Percentiles rank a stretch among this genome's conserved stretches.
Evolutionary conservation across 768 basidiomycete species (phyloP).

Genomic region (Lactarius vividus): DNA sequence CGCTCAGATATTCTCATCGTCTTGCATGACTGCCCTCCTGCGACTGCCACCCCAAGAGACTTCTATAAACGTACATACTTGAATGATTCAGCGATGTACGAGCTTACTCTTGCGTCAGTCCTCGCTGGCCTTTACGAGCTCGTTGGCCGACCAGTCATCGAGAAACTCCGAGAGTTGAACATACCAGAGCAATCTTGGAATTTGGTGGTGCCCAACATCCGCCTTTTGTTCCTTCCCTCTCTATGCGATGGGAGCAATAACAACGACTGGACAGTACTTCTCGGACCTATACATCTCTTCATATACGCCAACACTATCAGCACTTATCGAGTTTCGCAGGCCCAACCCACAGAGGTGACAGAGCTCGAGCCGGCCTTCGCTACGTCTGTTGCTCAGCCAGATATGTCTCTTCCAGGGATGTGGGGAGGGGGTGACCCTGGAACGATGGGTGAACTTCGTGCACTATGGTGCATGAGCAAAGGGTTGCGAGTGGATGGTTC

Average conservation of each 20-base stretch:
- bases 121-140: slow-evolving; percentile 1
- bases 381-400: too few species aligned
- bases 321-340: neutral
- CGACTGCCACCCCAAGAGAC: neutral
- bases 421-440: too few species aligned
- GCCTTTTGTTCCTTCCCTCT: neutral
- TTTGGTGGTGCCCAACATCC: too few species aligned
- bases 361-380: neutral
- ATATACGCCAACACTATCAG: neutral
- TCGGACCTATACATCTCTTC: too few species aligned
- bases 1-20: too few species aligned
- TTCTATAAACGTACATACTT: neutral
- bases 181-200: too few species aligned
- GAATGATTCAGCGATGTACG: neutral
- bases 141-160: slow-evolving; percentile 1
- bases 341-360: neutral
- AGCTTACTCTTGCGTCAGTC: neutral
- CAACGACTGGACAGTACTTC: too few species aligned
- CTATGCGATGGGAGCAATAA: slow-evolving; percentile 2
- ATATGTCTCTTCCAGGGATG: too few species aligned
- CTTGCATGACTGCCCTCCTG: neutral
- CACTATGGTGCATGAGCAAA: too few species aligned
- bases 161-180: neutral
- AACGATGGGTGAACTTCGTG: too few species aligned
- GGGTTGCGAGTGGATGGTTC: too few species aligned